Percentiles rank a stretch among this genome's conserved stretches.
Evolutionary conservation across 1,284 basidiomycete species (phyloP).

Genomic region (Chalciporus piperatoides): DNA sequence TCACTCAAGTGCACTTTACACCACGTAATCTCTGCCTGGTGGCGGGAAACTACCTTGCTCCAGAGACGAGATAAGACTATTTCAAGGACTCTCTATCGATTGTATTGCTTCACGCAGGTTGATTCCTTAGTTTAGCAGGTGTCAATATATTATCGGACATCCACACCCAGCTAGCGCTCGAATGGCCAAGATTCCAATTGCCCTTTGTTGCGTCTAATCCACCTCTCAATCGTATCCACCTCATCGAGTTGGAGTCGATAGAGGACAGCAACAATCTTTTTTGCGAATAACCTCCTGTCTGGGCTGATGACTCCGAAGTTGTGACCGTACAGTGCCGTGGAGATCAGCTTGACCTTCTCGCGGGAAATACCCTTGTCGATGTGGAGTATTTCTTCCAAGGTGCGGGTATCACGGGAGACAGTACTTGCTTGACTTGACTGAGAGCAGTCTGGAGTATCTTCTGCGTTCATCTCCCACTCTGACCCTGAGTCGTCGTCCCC

Average conservation of each 20-base stretch:
- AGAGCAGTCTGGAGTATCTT: not conserved
- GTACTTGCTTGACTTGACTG: slow-evolving; percentile 1
- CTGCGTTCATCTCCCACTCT: not conserved
- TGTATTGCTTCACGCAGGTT: not conserved
- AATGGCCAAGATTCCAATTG: slow-evolving; percentile 3
- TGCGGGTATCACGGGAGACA: slow-evolving; percentile 1
- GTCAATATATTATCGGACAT: not conserved
- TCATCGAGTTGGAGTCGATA: slow-evolving; percentile 1
- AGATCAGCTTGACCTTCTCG: slow-evolving; percentile 8
- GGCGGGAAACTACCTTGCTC: slow-evolving; percentile 65
- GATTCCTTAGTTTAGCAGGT: not conserved
- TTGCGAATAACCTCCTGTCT: slow-evolving; percentile 1
- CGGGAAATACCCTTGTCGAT: not conserved
- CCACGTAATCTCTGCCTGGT: slow-evolving; percentile 91
- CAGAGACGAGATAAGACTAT: slow-evolving; percentile 49
- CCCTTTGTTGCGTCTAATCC: slow-evolving; percentile 4
- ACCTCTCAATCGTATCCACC: slow-evolving; percentile 7
- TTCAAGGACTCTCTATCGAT: not conserved
- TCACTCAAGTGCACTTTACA: slow-evolving; percentile 91
- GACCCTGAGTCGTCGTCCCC: not conserved
- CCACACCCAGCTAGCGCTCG: not conserved
- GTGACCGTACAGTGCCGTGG: not conserved
- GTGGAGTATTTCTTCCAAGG: slow-evolving; percentile 4
- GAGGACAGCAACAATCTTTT: not conserved
- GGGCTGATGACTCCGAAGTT: slow-evolving; percentile 1